Conservation (phyloP, 768 basidiomycete genomes). For the Tricholoma bakamatsutake region DNA sequence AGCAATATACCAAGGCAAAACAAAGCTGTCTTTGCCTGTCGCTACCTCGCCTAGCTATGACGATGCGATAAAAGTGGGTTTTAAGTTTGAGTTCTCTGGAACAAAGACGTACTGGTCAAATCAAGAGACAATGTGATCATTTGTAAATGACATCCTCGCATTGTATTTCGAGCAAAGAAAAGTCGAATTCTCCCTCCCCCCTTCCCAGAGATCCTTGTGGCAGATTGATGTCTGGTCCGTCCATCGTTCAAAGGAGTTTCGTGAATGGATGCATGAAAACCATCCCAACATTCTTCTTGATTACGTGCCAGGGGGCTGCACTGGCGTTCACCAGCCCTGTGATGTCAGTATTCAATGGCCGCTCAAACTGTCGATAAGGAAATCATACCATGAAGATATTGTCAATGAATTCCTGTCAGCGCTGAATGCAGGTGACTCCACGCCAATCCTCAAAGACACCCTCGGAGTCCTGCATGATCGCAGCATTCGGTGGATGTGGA, state of each 20-base stretch:
- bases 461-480: neutral
- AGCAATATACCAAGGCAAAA: conserved; percentile 25
- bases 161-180: neutral
- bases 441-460: neutral
- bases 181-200: neutral
- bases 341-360: conserved; percentile 33
- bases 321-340: conserved; percentile 27
- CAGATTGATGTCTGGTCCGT: neutral
- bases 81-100: neutral
- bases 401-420: conserved; percentile 22
- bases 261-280: neutral
- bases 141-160: neutral
- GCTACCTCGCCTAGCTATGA: neutral
- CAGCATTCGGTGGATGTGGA: neutral
- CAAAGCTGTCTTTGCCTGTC: neutral
- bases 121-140: conserved; percentile 7
- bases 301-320: neutral
- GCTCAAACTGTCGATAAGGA: conserved; percentile 24
- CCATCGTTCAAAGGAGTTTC: neutral
- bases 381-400: conserved; percentile 27
- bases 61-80: too few relatives aligned
- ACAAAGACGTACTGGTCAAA: conserved; percentile 25
- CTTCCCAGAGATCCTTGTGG: neutral
- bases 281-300: neutral
- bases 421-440: conserved; percentile 7